Percentiles rank a stretch among this genome's conserved stretches.
phyloP scores from a whole-genome alignment of 805 yeast species.

The Barnettozyma botsteinii region DNA sequence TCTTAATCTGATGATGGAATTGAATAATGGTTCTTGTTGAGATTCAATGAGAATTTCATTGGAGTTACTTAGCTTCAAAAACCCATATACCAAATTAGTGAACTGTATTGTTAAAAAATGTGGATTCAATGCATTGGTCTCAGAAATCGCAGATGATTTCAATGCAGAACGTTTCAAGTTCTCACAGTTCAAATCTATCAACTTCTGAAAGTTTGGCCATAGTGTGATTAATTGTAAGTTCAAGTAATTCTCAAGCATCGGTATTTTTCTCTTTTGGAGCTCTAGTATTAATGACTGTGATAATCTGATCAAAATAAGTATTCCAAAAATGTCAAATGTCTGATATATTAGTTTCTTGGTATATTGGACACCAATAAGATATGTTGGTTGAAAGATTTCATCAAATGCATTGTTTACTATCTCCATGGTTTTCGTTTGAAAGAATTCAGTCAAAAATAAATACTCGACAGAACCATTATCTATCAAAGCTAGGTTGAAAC shows the following conservation, averaged over 20 bases:
- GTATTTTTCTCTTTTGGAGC: conserved; percentile 63
- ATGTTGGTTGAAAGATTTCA: conserved; percentile 49
- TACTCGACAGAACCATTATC: conserved; percentile 79
- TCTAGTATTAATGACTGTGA: conserved; percentile 60
- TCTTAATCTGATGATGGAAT: conserved; percentile 61
- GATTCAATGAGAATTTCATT: conserved; percentile 26
- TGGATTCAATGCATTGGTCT: conserved; percentile 37
- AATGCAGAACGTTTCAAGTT: conserved; percentile 46
- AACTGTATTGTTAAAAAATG: conserved; percentile 73
- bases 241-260: conserved; percentile 65
- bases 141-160: conserved; percentile 26
- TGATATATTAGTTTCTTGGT: conserved; percentile 34
- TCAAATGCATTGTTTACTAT: conserved; percentile 38
- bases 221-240: conserved; percentile 57
- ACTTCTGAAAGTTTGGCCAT: conserved; percentile 83
- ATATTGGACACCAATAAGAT: conserved; percentile 42
- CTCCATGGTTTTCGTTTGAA: conserved; percentile 39
- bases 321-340: conserved; percentile 71
- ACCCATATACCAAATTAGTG: conserved; percentile 63
- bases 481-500: conserved; percentile 63
- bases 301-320: conserved; percentile 67
- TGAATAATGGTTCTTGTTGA: conserved; percentile 63
- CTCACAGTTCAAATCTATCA: conserved; percentile 74
- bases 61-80: conserved; percentile 48
- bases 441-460: conserved; percentile 66